Conservation (phyloP, 2,329 filamentous ascomycete genomes). For the Neopestalotiopsis sp. region DNA sequence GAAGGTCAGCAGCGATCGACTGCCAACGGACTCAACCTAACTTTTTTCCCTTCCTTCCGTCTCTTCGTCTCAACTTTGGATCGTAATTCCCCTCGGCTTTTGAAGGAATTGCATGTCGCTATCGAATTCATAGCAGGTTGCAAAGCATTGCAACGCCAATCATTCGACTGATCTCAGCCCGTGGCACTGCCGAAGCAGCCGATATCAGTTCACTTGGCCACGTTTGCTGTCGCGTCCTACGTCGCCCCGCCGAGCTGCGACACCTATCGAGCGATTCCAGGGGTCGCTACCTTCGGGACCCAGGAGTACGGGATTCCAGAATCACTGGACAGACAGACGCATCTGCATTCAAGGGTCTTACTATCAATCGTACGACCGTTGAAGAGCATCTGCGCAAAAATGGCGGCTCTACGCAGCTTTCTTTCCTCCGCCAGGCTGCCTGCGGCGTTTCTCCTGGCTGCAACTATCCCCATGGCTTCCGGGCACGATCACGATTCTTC, state of each 20-base stretch:
- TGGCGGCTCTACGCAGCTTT: background rate
- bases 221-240: constrained; percentile 10
- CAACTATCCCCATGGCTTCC: constrained; percentile 32
- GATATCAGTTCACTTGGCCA: constrained; percentile 1
- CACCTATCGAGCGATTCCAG: constrained; percentile 9
- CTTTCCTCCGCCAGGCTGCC: constrained; percentile 4
- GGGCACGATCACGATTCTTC: constrained; percentile 56
- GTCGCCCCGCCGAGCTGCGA: constrained; percentile 12
- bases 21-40: background rate
- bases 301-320: background rate
- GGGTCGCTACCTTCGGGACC: constrained; percentile 9
- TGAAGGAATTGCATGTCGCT: background rate
- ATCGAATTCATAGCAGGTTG: background rate
- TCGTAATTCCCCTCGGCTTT: background rate
- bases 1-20: background rate
- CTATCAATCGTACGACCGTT: constrained; percentile 6
- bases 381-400: background rate
- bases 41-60: background rate
- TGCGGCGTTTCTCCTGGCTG: constrained; percentile 22
- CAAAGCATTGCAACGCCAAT: background rate
- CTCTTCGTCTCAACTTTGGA: background rate
- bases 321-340: background rate
- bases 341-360: background rate
- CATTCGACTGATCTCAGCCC: background rate
- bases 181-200: constrained; percentile 2